Base-by-base conservation (phyloP, 495 filamentous ascomycete genomes). In the Gamarada debralockiae region DNA sequence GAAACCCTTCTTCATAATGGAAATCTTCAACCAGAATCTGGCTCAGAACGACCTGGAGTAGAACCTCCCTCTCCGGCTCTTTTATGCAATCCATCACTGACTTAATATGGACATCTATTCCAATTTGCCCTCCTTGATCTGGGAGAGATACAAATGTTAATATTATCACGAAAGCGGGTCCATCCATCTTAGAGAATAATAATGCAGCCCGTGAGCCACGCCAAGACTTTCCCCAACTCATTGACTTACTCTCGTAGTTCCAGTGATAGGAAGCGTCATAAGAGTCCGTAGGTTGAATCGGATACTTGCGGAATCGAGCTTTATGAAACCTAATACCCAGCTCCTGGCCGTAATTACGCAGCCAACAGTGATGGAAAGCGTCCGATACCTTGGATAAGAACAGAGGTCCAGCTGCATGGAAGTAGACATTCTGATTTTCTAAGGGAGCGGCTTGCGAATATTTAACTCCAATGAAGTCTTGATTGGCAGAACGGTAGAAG, bases 241-340 rank as follows among this genome's bases (percentile, higher is more conserved):
- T 50, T 38, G 27, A 37, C 17, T 37, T 50, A 37, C 22, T 50
- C 31, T 50, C 33, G 17, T 36, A 8, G n/a, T 37, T 50, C 47
- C 47, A 50, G 12, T 18, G 3, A 22, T 48, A 25, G 20, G 6
- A 14, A 14, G 24, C 27, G 34, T 33, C 18, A 17, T 48, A 10
- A 12, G 4, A 9, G 22, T 20, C 17, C 15, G 4, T 10, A 46
- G 10, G 18, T 46, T 25, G 18, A 17, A 36, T 48, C 4, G 45
- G 29, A 21, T 48, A 50, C 22, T 37, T 15, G 27, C n/a, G n/a
- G 17, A 17, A 50, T 24, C n/a, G 27, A 8, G 27, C 47, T 21
- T 36, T 17, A 12, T 50, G 27, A 8, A 50, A 34, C 47, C 12
- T 50, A 2, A 50, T 12, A 24, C 47, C 31, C 22, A 5, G 22